Percentiles rank a stretch among this genome's conserved stretches.
phyloP scores from a whole-genome alignment of 2,329 filamentous ascomycete species.

The Fusarium equiseti region DNA sequence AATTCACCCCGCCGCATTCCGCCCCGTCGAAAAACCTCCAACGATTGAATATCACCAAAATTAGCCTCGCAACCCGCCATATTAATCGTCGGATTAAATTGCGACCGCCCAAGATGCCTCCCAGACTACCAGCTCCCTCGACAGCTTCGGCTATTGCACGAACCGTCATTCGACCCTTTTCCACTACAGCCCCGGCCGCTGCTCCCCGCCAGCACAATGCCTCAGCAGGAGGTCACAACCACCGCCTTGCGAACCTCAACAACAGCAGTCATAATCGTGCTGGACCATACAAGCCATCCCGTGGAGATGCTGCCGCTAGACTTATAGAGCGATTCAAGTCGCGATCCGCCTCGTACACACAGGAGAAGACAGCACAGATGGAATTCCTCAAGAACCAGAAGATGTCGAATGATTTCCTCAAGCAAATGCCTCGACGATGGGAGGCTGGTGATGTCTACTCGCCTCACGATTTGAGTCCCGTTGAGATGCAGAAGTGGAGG shows the following conservation, averaged over 20 bases:
- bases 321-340: constrained; percentile 48
- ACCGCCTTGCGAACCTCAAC: constrained; percentile 43
- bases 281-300: constrained; percentile 1
- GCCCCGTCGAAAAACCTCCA: constrained; percentile 46
- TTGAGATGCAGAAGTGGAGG: constrained; percentile 87
- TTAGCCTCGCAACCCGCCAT: constrained; percentile 13
- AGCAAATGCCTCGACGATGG: constrained; percentile 78
- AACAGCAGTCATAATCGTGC: constrained; percentile 28
- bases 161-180: constrained; percentile 47
- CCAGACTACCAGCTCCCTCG: constrained; percentile 51
- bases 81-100: constrained; percentile 22
- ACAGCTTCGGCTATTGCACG: constrained; percentile 37
- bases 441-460: constrained; percentile 86
- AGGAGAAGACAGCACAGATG: constrained; percentile 52
- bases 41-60: constrained; percentile 36
- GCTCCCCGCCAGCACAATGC: constrained; percentile 41
- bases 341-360: constrained; percentile 35
- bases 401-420: constrained; percentile 65
- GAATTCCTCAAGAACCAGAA: constrained; percentile 56
- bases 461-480: constrained; percentile 84
- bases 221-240: constrained; percentile 19
- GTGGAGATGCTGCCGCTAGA: constrained; percentile 47
- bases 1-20: constrained; percentile 44
- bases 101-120: constrained; percentile 54
- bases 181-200: constrained; percentile 46